Percentiles rank a stretch among this genome's conserved stretches.
Conservation (phyloP, 2,329 filamentous ascomycete species). For the Paecilomyces sp. region DNA sequence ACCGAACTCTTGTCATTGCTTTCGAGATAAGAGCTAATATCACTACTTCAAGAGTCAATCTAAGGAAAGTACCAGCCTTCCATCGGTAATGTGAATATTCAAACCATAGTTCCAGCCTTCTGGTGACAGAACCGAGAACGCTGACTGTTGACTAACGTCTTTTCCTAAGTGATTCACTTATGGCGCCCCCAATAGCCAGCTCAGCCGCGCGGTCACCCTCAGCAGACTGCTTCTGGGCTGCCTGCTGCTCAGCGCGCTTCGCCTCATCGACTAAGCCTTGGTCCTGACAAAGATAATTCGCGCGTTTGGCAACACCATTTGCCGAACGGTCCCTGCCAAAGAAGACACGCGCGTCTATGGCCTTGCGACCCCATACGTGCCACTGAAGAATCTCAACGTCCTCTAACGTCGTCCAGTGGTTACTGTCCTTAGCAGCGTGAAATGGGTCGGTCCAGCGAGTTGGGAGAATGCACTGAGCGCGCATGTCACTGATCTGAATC, state of each 20-base stretch:
- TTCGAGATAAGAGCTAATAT: background rate
- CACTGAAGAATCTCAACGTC: slow-evolving; percentile 12
- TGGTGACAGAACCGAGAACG: background rate
- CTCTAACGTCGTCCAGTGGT: slow-evolving; percentile 9
- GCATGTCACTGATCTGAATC: slow-evolving; percentile 8
- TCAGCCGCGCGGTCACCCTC: background rate
- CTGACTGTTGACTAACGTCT: background rate
- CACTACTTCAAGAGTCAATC: background rate
- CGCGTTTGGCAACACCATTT: slow-evolving; percentile 5
- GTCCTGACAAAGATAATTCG: slow-evolving; percentile 8
- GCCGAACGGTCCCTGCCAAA: slow-evolving; percentile 8
- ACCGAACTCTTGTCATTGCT: background rate
- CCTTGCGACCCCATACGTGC: slow-evolving; percentile 7
- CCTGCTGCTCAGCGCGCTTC: slow-evolving; percentile 2
- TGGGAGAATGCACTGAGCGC: slow-evolving; percentile 3
- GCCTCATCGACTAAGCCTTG: slow-evolving; percentile 3
- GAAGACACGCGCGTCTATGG: slow-evolving; percentile 10
- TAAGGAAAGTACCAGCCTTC: background rate
- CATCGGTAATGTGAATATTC: background rate
- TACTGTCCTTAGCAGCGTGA: background rate
- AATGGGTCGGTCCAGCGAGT: slow-evolving; percentile 6
- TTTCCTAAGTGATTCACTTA: background rate
- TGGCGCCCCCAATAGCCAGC: background rate
- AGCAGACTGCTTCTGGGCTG: background rate
- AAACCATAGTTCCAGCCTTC: background rate